A percentile compares a stretch with the other conserved stretches of the same genome.
These are phyloP conservation scores for Cucurbita pepo DNA, from an alignment of 306 rosid genomes.

Conservation along the genomic window DNA sequence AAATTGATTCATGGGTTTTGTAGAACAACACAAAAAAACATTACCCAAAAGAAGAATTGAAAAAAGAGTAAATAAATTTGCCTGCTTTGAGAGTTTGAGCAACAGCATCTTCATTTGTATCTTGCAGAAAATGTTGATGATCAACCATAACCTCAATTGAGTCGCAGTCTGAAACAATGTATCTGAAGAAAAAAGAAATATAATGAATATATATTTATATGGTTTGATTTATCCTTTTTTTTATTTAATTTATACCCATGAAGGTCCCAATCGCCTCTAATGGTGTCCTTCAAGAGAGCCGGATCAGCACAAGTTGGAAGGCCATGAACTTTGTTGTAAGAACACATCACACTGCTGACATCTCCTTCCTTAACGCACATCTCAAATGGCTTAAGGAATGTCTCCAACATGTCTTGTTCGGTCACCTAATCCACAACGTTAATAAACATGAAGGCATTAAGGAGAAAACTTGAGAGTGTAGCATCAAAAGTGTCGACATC, in stretches of 20 bases:
- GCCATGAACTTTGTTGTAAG: slow-evolving; percentile 71
- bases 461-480: too few relatives aligned
- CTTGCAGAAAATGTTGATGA: slow-evolving; percentile 30
- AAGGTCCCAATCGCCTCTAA: slow-evolving; percentile 67
- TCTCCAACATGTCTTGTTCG: slow-evolving; percentile 69
- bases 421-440: slow-evolving; percentile 28
- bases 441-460: neutral
- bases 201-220: neutral
- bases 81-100: slow-evolving; percentile 79
- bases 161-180: slow-evolving; percentile 75
- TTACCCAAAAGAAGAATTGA: neutral
- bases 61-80: neutral
- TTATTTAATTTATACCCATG: slow-evolving; percentile 27
- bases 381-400: slow-evolving; percentile 65
- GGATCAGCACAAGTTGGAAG: slow-evolving; percentile 86
- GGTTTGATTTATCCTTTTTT: neutral
- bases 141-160: slow-evolving; percentile 49
- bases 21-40: neutral
- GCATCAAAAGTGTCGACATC: too few relatives aligned
- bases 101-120: slow-evolving; percentile 74
- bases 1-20: neutral
- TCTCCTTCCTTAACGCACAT: slow-evolving; percentile 67
- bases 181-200: slow-evolving; percentile 16
- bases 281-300: slow-evolving; percentile 44
- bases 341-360: slow-evolving; percentile 83